Conservation (phyloP, 305 asterid species). For the Solanum hybrid region DNA sequence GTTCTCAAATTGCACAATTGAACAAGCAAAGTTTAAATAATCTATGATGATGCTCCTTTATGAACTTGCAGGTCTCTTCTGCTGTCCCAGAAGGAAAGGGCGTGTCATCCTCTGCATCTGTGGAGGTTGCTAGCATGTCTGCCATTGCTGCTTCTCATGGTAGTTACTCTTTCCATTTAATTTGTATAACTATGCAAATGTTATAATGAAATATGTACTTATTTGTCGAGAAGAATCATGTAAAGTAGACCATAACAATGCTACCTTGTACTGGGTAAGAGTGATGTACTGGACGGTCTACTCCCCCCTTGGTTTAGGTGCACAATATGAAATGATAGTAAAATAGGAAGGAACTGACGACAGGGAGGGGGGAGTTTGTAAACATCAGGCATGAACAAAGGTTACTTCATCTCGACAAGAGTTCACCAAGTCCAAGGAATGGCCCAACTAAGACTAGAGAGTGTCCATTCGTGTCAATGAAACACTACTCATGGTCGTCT, state of each 20-base stretch:
- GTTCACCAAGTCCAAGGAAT: neutral
- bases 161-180: conserved; percentile 10
- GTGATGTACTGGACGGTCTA: neutral
- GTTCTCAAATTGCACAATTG: neutral
- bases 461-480: neutral
- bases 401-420: neutral
- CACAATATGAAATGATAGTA: neutral
- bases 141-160: conserved; percentile 95
- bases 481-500: neutral
- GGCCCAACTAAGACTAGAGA: neutral
- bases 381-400: neutral
- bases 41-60: neutral
- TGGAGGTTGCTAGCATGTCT: conserved; percentile 98
- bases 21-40: neutral
- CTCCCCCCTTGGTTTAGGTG: neutral
- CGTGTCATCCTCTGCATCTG: conserved; percentile 95
- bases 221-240: neutral
- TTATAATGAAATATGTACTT: neutral
- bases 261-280: neutral
- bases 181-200: neutral
- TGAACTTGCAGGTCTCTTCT: conserved; percentile 71
- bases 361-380: neutral
- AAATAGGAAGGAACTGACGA: neutral
- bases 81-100: conserved; percentile 99
- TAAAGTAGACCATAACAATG: neutral